Percentiles rank a stretch among this genome's conserved stretches.
Conservation (phyloP, 371 early-diverging fungal species). For the Mortierella sp. region DNA sequence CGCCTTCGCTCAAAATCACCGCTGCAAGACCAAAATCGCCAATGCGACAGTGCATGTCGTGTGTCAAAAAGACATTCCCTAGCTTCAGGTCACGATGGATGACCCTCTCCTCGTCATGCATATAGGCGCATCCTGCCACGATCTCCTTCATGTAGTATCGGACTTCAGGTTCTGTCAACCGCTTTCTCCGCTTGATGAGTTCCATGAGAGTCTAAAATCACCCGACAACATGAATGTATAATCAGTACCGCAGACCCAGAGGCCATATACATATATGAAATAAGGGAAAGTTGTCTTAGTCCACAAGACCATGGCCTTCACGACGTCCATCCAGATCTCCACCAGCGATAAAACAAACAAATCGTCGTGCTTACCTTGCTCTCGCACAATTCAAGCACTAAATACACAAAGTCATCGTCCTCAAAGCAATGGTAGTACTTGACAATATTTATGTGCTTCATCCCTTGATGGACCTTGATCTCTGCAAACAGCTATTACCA, state of each 20-base stretch:
- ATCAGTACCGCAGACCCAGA: no score
- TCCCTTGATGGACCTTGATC: conserved; percentile 85
- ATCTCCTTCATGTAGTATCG: conserved; percentile 90
- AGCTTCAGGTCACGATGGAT: conserved; percentile 99
- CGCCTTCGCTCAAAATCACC: conserved; percentile 73
- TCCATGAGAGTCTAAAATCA: conserved; percentile 80
- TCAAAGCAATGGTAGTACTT: conserved; percentile 88
- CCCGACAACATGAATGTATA: no score
- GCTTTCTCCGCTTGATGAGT: conserved; percentile 81
- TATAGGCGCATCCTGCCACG: conserved; percentile 84
- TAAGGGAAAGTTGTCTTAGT: no score
- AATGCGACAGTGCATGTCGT: conserved; percentile 89
- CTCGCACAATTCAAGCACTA: conserved; percentile 96
- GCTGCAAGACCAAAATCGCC: conserved; percentile 99
- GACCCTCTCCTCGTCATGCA: conserved; percentile 84
- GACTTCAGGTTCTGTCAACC: conserved; percentile 91
- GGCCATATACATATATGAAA: no score
- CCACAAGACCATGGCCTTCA: no score
- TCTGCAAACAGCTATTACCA: conserved; percentile 79
- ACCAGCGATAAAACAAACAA: no score
- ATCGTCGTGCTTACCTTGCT: conserved; percentile 69
- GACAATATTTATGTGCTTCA: conserved; percentile 90
- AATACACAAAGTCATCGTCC: conserved; percentile 89
- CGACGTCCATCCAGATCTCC: no score
- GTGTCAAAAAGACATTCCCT: conserved; percentile 93